phyloP scores from a whole-genome alignment of 306 rosid genomes.

The Castanea mollissima region DNA sequence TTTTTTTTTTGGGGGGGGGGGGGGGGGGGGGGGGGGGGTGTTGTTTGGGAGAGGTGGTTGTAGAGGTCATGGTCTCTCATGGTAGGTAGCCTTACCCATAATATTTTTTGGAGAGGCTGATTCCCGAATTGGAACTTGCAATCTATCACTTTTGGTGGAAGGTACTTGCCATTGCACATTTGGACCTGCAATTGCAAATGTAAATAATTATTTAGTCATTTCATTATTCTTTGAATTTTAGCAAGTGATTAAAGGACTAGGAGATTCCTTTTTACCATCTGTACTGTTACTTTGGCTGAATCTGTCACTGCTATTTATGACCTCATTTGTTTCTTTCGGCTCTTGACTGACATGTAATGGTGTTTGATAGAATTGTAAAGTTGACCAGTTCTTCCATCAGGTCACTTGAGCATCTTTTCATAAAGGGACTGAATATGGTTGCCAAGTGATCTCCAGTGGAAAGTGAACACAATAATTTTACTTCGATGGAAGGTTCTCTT shows the following conservation, averaged over 20 bases:
- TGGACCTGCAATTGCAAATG: background rate
- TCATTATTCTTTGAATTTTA: background rate
- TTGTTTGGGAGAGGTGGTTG: too few relatives aligned
- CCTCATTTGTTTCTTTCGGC: background rate
- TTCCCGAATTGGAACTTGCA: too few relatives aligned
- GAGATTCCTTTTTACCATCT: background rate
- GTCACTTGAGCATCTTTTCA: background rate
- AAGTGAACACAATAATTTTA: background rate
- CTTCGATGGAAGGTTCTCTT: background rate
- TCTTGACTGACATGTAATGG: background rate
- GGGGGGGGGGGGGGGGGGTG: too few relatives aligned
- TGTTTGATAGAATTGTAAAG: background rate
- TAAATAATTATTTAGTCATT: background rate
- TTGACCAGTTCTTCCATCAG: background rate
- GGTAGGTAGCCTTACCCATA: too few relatives aligned
- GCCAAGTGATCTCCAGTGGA: background rate
- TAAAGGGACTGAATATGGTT: background rate
- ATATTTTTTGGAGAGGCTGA: too few relatives aligned
- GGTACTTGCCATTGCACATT: background rate
- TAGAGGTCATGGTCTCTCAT: too few relatives aligned
- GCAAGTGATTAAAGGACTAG: background rate
- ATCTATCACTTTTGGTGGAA: too few relatives aligned
- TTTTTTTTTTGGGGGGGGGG: too few relatives aligned
- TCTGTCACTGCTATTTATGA: background rate
- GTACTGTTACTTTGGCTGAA: background rate